A percentile compares a stretch with the other conserved stretches of the same genome.
These are phyloP conservation scores for Kandelia obovata DNA, from an alignment of 345 rosid species.

Conservation along the genomic window DNA sequence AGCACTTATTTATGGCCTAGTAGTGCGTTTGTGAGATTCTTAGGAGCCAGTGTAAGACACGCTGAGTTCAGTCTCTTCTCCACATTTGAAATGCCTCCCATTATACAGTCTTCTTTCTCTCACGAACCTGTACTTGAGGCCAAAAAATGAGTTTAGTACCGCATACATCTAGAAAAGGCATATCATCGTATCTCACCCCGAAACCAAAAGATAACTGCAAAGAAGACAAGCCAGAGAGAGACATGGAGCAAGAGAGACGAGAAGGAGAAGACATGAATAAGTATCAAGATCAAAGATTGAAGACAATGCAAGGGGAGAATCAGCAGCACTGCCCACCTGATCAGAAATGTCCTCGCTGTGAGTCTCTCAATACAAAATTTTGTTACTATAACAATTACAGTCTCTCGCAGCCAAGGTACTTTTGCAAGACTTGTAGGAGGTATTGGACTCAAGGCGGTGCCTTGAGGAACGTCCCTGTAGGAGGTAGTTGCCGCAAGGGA, in stretches of 20 bases:
- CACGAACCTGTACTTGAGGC: conserved; percentile 22
- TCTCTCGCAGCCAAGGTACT: conserved; percentile 64
- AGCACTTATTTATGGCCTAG: conserved; percentile 17
- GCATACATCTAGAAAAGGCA: no score
- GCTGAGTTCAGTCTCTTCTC: conserved; percentile 15
- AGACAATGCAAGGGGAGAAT: conserved; percentile 18
- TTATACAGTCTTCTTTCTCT: not conserved
- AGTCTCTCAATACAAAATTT: conserved; percentile 60
- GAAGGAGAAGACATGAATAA: conserved; percentile 27
- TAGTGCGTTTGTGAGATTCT: conserved; percentile 8
- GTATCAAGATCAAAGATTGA: conserved; percentile 34
- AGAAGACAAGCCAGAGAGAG: not conserved
- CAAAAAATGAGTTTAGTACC: not conserved
- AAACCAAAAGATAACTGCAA: not conserved
- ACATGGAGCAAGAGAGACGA: conserved; percentile 33
- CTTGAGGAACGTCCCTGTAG: conserved; percentile 62
- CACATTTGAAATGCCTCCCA: conserved; percentile 14
- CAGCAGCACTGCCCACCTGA: conserved; percentile 24
- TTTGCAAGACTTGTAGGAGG: conserved; percentile 64
- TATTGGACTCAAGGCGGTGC: conserved; percentile 77
- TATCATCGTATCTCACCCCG: no score
- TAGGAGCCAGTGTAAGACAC: conserved; percentile 15
- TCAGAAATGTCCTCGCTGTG: conserved; percentile 63
- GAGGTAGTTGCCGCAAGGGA: conserved; percentile 59
- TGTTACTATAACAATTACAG: conserved; percentile 76